phyloP scores from a whole-genome alignment of 805 yeast species.

The Cyberlindnera subsufficiens region DNA sequence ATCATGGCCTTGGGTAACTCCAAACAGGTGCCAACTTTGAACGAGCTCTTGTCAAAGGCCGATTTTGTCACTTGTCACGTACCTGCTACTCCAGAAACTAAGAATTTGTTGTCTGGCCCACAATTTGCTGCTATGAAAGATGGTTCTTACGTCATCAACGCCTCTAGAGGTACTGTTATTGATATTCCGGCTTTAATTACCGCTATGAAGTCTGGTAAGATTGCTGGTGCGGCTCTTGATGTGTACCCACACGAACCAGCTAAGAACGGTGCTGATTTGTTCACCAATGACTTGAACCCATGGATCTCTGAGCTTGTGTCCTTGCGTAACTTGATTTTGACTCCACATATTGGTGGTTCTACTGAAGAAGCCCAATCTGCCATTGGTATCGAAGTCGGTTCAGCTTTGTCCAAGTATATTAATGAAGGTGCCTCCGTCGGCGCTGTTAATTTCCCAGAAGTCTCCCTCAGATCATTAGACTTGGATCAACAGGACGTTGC shows the following conservation, averaged over 20 bases:
- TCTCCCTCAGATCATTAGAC: conserved; percentile 79
- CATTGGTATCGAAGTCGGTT: conserved; percentile 91
- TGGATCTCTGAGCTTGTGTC: conserved; percentile 82
- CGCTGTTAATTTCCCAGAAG: conserved; percentile 99
- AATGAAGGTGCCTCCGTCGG: conserved; percentile 94
- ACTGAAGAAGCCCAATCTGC: conserved; percentile 99
- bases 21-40: conserved; percentile 79
- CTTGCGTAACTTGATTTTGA: conserved; percentile 81
- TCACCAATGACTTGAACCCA: conserved; percentile 63
- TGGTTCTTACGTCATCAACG: conserved; percentile 91
- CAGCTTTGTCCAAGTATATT: conserved; percentile 81
- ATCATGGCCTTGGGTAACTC: conserved; percentile 98
- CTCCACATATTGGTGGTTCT: conserved; percentile 99
- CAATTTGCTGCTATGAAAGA: conserved; percentile 96
- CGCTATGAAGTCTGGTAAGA: conserved; percentile 87
- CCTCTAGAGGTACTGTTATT: conserved; percentile 96
- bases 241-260: conserved; percentile 98
- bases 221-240: conserved; percentile 96
- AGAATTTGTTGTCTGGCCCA: conserved; percentile 80
- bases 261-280: conserved; percentile 83
- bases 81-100: conserved; percentile 91
- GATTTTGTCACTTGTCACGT: conserved; percentile 94
- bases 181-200: conserved; percentile 91
- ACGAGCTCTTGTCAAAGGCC: conserved; percentile 71
- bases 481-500: conserved; percentile 84